These are phyloP conservation scores for Ophiostoma triangulosporum DNA, from an alignment of 2,329 filamentous ascomycete species.

Conservation along the genomic window DNA sequence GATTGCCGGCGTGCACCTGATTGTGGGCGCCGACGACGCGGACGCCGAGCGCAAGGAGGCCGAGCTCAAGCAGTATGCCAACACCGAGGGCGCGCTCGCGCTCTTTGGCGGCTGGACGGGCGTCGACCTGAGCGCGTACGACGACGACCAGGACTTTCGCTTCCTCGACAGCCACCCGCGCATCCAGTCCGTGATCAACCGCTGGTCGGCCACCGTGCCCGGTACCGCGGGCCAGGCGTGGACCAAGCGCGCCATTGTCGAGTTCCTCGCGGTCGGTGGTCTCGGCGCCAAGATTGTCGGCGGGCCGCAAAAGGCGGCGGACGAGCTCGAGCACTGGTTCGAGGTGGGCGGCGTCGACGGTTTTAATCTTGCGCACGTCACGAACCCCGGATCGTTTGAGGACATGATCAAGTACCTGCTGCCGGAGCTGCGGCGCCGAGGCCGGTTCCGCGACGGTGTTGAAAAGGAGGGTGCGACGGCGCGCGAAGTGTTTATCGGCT, in stretches of 20 bases:
- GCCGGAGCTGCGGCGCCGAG: conserved; percentile 45
- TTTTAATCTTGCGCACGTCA: conserved; percentile 46
- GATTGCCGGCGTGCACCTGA: conserved; percentile 11
- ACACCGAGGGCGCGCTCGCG: conserved; percentile 14
- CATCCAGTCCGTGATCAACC: conserved; percentile 6
- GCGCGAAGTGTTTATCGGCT: conserved; percentile 9
- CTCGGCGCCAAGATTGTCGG: conserved; percentile 35
- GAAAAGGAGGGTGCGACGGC: conserved; percentile 7
- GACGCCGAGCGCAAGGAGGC: conserved; percentile 16
- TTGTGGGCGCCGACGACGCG: conserved; percentile 12
- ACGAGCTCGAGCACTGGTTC: conserved; percentile 55
- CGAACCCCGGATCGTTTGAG: conserved; percentile 44
- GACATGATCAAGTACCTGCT: conserved; percentile 52
- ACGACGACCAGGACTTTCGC: conserved; percentile 23
- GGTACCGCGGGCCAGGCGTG: conserved; percentile 9
- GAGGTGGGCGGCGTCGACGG: conserved; percentile 57
- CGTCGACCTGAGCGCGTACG: conserved; percentile 20
- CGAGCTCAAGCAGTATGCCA: conserved; percentile 20
- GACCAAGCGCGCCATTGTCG: conserved; percentile 12
- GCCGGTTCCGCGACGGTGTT: conserved; percentile 16
- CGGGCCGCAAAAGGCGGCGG: conserved; percentile 49
- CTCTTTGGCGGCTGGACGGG: conserved; percentile 17
- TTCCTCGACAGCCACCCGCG: conserved; percentile 1
- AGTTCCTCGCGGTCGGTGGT: conserved; percentile 15
- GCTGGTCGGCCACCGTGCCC: conserved; percentile 7